These are phyloP conservation scores for Penstemon eatonii DNA, from an alignment of 257 asterid genomes.

Conservation along the genomic window DNA sequence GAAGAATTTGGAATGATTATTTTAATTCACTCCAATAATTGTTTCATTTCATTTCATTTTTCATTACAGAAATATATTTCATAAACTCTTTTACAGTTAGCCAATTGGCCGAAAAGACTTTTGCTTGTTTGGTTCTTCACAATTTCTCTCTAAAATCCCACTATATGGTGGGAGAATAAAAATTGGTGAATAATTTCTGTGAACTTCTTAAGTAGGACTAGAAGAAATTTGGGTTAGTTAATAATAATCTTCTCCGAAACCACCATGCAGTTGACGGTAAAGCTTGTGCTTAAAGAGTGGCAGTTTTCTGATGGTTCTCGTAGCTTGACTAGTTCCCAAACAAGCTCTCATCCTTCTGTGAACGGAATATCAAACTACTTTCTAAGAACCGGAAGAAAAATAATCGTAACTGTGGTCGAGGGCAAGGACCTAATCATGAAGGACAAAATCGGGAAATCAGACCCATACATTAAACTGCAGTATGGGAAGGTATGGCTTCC, in stretches of 20 bases:
- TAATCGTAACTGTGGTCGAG: conserved; percentile 63
- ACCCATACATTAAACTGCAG: conserved; percentile 76
- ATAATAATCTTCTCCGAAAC: conserved; percentile 26
- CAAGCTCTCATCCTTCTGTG: conserved; percentile 49
- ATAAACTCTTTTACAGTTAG: no score
- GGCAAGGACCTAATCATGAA: conserved; percentile 75
- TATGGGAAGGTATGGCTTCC: conserved; percentile 74
- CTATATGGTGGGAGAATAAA: no score
- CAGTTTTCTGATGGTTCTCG: conserved; percentile 88
- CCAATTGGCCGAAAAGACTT: not conserved
- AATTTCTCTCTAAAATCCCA: conserved; percentile 1
- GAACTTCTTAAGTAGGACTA: no score
- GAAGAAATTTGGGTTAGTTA: no score
- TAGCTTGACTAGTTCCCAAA: conserved; percentile 40
- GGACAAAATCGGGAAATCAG: conserved; percentile 76
- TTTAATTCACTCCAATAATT: no score
- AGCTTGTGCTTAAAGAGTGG: conserved; percentile 91
- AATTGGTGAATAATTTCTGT: no score
- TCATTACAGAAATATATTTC: no score
- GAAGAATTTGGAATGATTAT: no score
- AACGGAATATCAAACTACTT: conserved; percentile 49
- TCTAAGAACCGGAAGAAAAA: conserved; percentile 78
- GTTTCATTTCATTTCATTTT: no score
- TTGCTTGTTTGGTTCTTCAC: not conserved
- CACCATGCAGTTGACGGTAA: conserved; percentile 72